A percentile compares a stretch with the other conserved stretches of the same genome.
phyloP scores from a whole-genome alignment of 2,329 filamentous ascomycete species.

The Neoarthrinium moseri region DNA sequence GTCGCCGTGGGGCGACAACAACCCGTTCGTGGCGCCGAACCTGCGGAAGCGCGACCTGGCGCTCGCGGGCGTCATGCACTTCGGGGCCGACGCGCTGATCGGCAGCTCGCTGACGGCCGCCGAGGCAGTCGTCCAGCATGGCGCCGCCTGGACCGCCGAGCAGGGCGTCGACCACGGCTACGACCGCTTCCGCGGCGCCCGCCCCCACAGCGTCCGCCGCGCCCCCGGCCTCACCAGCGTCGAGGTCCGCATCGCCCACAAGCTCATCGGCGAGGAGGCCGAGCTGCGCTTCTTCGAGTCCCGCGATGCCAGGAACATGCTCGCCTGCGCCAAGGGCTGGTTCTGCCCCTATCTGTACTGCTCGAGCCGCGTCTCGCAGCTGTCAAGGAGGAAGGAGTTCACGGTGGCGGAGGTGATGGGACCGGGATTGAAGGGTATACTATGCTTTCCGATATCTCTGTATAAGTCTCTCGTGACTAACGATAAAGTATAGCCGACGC shows the following conservation, averaged over 20 bases:
- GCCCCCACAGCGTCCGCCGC: conserved; percentile 11
- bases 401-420: conserved; percentile 14
- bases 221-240: conserved; percentile 15
- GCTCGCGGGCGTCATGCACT: conserved; percentile 17
- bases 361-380: conserved; percentile 14
- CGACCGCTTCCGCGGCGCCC: conserved; percentile 12
- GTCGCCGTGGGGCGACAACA: conserved; percentile 19
- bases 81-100: conserved; percentile 16
- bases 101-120: conserved; percentile 16
- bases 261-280: conserved; percentile 17
- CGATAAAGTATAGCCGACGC: conserved; percentile 7
- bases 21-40: conserved; percentile 17
- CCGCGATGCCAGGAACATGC: conserved; percentile 9
- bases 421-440: conserved; percentile 14
- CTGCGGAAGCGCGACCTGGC: conserved; percentile 19
- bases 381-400: conserved; percentile 16
- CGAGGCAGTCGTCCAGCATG: conserved; percentile 15
- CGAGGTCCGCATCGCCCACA: conserved; percentile 16
- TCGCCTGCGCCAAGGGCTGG: conserved; percentile 18
- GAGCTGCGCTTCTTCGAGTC: conserved; percentile 15
- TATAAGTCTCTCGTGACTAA: too few relatives aligned
- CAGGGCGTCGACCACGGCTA: conserved; percentile 15
- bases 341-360: conserved; percentile 19
- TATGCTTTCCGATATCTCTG: too few relatives aligned
- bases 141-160: conserved; percentile 14